phyloP scores from a whole-genome alignment of 2,329 filamentous ascomycete species.

The Colletotrichum sp. region DNA sequence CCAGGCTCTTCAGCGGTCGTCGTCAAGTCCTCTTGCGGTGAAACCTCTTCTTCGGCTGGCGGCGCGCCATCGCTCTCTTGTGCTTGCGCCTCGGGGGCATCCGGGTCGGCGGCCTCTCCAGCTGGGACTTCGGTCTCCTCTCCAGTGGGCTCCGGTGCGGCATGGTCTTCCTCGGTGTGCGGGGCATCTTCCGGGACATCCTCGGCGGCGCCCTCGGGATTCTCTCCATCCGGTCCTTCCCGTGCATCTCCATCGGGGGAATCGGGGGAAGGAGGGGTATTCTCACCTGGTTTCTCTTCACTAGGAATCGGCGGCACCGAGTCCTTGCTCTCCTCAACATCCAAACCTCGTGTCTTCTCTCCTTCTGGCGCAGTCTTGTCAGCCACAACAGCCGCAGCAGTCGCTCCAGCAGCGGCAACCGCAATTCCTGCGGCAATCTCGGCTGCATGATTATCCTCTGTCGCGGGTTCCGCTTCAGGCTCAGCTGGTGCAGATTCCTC shows the following conservation, averaged over 20 bases:
- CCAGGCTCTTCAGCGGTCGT: slow-evolving; percentile 2
- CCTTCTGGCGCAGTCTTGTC: not conserved
- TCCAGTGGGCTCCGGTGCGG: not conserved
- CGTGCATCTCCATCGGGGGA: slow-evolving; percentile 25
- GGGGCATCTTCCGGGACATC: slow-evolving; percentile 7
- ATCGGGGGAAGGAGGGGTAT: slow-evolving; percentile 27
- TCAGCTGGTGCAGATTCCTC: not conserved
- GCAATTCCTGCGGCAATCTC: not conserved
- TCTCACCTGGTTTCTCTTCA: slow-evolving; percentile 32
- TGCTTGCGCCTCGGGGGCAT: not conserved
- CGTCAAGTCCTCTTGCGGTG: not conserved
- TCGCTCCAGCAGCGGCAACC: not conserved
- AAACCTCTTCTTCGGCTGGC: not conserved
- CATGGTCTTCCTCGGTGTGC: not conserved
- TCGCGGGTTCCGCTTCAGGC: not conserved
- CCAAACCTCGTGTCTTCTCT: slow-evolving; percentile 2
- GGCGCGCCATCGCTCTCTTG: not conserved
- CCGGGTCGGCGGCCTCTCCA: not conserved
- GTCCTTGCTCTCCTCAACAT: slow-evolving; percentile 23
- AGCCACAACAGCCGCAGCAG: not conserved
- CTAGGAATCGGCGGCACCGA: slow-evolving; percentile 19
- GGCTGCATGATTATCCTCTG: not conserved
- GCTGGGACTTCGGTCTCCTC: not conserved
- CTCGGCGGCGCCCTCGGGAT: not conserved
- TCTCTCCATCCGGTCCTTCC: slow-evolving; percentile 14